A percentile compares a stretch with the other conserved stretches of the same genome.
Conservation (phyloP, 768 basidiomycete genomes). For the Hygrocybe coccinea region DNA sequence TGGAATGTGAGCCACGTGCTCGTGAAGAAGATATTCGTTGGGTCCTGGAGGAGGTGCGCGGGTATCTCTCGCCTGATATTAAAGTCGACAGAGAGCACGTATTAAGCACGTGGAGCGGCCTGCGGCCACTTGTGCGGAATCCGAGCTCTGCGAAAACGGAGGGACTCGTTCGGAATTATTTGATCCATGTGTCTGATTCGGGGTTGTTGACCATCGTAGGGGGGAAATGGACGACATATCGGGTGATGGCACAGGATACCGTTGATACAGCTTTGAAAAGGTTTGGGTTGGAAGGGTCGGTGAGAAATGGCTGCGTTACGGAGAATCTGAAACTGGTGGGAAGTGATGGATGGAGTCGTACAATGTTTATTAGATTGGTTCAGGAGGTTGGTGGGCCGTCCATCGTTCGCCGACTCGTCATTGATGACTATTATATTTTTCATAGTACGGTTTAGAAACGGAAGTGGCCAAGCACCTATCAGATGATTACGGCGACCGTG, state of each 20-base stretch:
- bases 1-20: constrained; percentile 71
- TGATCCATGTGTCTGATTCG: constrained; percentile 76
- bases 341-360: constrained; percentile 88
- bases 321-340: constrained; percentile 80
- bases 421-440: not conserved
- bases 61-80: constrained; percentile 89
- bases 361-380: constrained; percentile 95
- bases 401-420: not conserved
- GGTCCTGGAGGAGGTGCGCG: constrained; percentile 89
- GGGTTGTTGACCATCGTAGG: constrained; percentile 93
- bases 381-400: constrained; percentile 55
- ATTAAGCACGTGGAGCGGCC: constrained; percentile 89
- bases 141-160: constrained; percentile 67
- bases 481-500: constrained; percentile 93
- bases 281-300: constrained; percentile 58
- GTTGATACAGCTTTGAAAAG: constrained; percentile 81
- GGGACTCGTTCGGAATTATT: constrained; percentile 86
- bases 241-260: constrained; percentile 93
- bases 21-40: constrained; percentile 93
- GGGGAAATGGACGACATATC: constrained; percentile 98
- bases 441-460: constrained; percentile 80
- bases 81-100: constrained; percentile 93
- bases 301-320: constrained; percentile 66
- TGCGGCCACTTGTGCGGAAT: constrained; percentile 86
- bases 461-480: constrained; percentile 92